Evolutionary conservation across 208 protist species (phyloP), one percentile per base, ranked within the genome.

Genomic region (Leptomonas pyrrhocoris): DNA sequence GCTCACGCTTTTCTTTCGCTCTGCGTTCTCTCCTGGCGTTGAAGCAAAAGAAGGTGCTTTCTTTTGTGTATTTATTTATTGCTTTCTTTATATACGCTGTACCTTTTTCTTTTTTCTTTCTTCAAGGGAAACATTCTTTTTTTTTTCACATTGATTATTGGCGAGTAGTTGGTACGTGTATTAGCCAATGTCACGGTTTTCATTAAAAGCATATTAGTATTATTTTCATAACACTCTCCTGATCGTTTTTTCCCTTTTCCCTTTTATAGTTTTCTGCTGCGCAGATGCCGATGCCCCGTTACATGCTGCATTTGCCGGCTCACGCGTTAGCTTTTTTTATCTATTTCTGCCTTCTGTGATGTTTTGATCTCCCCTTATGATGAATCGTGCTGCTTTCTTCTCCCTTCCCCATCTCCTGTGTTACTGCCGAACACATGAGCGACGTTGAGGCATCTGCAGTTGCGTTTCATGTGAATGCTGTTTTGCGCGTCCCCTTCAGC

Each of bases 11-110:
- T 49, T 64, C 34, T 57, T 64, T 43, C 40, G 25, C 11, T 56
- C 11, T 65, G 64, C n/a, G 38, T 56, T 23, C 2, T 73, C 27
- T 43, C 12, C n/a, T n/a, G n/a, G n/a, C n/a, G n/a, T n/a, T n/a
- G n/a, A n/a, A n/a, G n/a, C n/a, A n/a, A n/a, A n/a, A n/a, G n/a
- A n/a, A n/a, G n/a, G n/a, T n/a, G n/a, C n/a, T n/a, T n/a, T n/a
- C n/a, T n/a, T n/a, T n/a, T n/a, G n/a, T 45, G 18, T 63, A 16
- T 48, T 63, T 48, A 30, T n/a, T 16, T 30, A 30, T 46, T 11
- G 8, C 27, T 27, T 1, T 45, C 25, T 50, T 45, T 36, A 19
- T 71, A 15, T 34, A 28, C 36, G 45, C 45, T 31, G 51, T 48
- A 2, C 31, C 6, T 46, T 40, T 61, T 19, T 27, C n/a, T 48